Evolutionary conservation across 2,329 filamentous ascomycete species (phyloP).

Genomic region (Zymoseptoria pseudotritici): DNA sequence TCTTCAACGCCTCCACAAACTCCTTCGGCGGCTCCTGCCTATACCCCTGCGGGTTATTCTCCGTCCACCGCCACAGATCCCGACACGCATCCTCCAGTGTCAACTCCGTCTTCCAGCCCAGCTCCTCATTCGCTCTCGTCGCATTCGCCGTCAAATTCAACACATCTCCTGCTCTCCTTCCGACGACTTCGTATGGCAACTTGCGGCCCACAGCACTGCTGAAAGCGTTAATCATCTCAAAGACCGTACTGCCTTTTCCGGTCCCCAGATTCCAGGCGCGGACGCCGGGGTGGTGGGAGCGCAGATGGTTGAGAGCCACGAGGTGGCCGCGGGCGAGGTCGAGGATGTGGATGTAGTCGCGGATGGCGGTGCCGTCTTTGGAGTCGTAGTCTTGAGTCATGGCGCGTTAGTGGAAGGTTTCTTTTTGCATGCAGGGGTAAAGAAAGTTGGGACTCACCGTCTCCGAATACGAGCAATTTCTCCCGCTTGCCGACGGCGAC

Average conservation of each 20-base stretch:
- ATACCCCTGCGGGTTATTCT: slow-evolving; percentile 95
- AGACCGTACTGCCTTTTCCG: slow-evolving; percentile 88
- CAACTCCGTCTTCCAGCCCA: slow-evolving; percentile 84
- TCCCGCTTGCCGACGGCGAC: slow-evolving; percentile 92
- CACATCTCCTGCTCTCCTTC: slow-evolving; percentile 79
- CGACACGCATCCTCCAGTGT: slow-evolving; percentile 89
- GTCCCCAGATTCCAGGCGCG: slow-evolving; percentile 96
- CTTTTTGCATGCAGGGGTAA: neutral
- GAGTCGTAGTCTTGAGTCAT: slow-evolving; percentile 73
- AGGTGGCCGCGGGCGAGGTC: slow-evolving; percentile 83
- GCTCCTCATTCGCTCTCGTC: slow-evolving; percentile 74
- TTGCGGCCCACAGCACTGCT: slow-evolving; percentile 76
- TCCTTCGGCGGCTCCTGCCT: slow-evolving; percentile 80
- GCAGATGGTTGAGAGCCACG: slow-evolving; percentile 82
- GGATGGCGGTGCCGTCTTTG: slow-evolving; percentile 84
- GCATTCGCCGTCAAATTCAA: slow-evolving; percentile 92
- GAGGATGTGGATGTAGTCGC: slow-evolving; percentile 96
- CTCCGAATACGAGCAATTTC: slow-evolving; percentile 89
- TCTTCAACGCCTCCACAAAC: slow-evolving; percentile 54
- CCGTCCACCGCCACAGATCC: slow-evolving; percentile 94
- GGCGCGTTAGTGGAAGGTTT: neutral
- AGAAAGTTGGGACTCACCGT: slow-evolving; percentile 54
- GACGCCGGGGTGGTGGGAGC: slow-evolving; percentile 75
- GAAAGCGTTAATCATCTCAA: slow-evolving; percentile 96
- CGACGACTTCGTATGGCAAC: slow-evolving; percentile 78